phyloP scores from a whole-genome alignment of 139 green algal species.

The Desmodesmus armatus region DNA sequence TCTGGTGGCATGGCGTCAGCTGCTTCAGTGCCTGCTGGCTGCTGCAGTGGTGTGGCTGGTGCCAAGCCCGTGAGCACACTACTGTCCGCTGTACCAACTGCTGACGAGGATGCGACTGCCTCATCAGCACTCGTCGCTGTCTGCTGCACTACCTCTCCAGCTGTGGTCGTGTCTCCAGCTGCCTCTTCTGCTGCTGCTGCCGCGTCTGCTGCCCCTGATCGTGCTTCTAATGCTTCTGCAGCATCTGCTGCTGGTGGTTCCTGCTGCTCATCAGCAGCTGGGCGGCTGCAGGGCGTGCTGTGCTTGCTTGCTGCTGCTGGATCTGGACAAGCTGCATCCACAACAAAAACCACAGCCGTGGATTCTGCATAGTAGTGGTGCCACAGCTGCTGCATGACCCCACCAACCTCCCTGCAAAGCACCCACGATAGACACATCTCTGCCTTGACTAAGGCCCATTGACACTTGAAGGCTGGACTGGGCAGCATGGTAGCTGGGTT shows the following conservation, averaged over 20 bases:
- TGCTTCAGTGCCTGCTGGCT: background rate
- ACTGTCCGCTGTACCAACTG: too few relatives aligned
- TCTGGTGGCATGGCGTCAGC: background rate
- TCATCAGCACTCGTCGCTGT: background rate
- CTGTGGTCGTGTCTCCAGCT: background rate
- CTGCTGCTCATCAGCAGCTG: too few relatives aligned
- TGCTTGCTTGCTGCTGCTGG: too few relatives aligned
- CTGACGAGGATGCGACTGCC: too few relatives aligned
- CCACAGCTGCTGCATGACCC: constrained; percentile 50
- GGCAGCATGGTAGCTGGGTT: background rate
- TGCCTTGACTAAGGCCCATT: background rate
- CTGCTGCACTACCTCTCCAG: too few relatives aligned
- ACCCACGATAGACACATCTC: background rate
- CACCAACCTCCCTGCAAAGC: constrained; percentile 50
- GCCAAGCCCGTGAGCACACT: background rate
- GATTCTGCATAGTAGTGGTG: constrained; percentile 40
- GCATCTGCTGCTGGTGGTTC: too few relatives aligned
- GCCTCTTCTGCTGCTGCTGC: constrained; percentile 4
- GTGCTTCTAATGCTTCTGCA: background rate
- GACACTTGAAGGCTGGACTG: background rate
- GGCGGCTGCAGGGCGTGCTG: too few relatives aligned
- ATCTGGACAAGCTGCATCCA: constrained; percentile 32
- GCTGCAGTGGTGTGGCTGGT: too few relatives aligned
- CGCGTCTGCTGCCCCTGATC: constrained; percentile 7
- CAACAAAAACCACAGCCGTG: constrained; percentile 40